Evolutionary conservation across 2,329 filamentous ascomycete species (phyloP), one percentile per base, ranked within the genome.

Genomic region (Phaeoacremonium minimum): DNA sequence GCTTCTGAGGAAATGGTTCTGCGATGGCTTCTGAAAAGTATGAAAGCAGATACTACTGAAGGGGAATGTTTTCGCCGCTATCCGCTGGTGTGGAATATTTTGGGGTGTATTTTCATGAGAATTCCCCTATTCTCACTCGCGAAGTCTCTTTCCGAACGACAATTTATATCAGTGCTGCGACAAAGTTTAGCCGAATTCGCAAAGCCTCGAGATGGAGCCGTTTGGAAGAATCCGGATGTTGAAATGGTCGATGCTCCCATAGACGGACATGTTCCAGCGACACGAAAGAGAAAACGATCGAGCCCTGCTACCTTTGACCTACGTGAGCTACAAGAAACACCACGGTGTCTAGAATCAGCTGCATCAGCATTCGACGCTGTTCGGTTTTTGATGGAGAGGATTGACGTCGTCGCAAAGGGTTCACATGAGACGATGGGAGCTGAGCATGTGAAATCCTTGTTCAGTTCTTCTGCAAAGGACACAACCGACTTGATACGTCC

Each of bases 71-170:
- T 77, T 34, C 69, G 76, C 47, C 65, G 75, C 43, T 77, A 71
- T 47, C 73, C 75, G 32, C 53, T 74, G 35, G 67, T 75, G 8
- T 83, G 79, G 85, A 67, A 64, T 18, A 70, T 88, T 22, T 56
- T 89, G 16, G 66, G 68, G 30, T 72, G 71, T 40, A 66, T 84
- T 32, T 71, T 87, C 36, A 64, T 70, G 33, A 64, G 78, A n/a
- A 76, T 91, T 14, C 82, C 86, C 0, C 64, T 80, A 0, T 80
- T 84, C 31, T 81, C 78, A 9, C 67, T 87, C 16, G 85, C 86
- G 7, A 80, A 80, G 40, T 79, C 85, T 4, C 69, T 95, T 6
- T 80, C 77, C 15, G 81, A 89, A 40, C 71, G 82, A 38, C 73
- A 77, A 31, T 87, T 94, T 36, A 61, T 85, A 20, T 60, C 63